Percentiles rank a stretch among this genome's conserved stretches.
Evolutionary conservation across 2,329 filamentous ascomycete genomes (phyloP).

Genomic region (Didymella pomorum): DNA sequence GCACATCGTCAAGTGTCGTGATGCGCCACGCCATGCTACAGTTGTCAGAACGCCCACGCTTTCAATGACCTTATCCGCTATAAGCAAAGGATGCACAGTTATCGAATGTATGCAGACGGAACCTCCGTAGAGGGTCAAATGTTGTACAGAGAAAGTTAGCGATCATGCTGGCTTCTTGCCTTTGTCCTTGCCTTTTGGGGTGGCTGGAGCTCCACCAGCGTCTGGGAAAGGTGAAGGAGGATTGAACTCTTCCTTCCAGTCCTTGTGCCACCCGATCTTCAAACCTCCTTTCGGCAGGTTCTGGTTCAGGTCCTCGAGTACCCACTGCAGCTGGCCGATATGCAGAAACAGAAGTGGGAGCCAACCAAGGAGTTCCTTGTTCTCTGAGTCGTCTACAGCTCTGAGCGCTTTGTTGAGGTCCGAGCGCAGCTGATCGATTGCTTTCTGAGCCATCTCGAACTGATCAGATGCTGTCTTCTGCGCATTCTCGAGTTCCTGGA

Average conservation of each 20-base stretch:
- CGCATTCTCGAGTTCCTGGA: not conserved
- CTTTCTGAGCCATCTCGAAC: not conserved
- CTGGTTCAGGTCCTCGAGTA: slow-evolving; percentile 23
- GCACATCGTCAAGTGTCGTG: slow-evolving; percentile 2
- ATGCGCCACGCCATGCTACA: not conserved
- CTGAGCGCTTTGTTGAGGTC: slow-evolving; percentile 15
- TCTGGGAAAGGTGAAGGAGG: not conserved
- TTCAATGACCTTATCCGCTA: not conserved
- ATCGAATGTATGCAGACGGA: not conserved
- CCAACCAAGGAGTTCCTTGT: slow-evolving; percentile 12
- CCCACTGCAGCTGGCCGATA: slow-evolving; percentile 17
- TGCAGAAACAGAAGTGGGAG: slow-evolving; percentile 8
- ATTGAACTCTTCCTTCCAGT: not conserved
- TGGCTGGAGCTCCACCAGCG: not conserved
- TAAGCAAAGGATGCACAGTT: not conserved
- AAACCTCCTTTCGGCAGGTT: slow-evolving; percentile 15
- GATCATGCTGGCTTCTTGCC: not conserved
- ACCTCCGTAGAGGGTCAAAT: not conserved
- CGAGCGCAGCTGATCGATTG: slow-evolving; percentile 1
- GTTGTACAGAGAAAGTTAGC: not conserved
- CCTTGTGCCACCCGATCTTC: not conserved
- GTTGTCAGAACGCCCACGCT: not conserved
- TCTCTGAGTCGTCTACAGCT: slow-evolving; percentile 14
- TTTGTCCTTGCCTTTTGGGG: not conserved
- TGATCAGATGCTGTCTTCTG: not conserved